A percentile compares a stretch with the other conserved stretches of the same genome.
These are phyloP conservation scores for Aspergillus neotritici DNA, from an alignment of 2,329 filamentous ascomycete species.

Conservation along the genomic window DNA sequence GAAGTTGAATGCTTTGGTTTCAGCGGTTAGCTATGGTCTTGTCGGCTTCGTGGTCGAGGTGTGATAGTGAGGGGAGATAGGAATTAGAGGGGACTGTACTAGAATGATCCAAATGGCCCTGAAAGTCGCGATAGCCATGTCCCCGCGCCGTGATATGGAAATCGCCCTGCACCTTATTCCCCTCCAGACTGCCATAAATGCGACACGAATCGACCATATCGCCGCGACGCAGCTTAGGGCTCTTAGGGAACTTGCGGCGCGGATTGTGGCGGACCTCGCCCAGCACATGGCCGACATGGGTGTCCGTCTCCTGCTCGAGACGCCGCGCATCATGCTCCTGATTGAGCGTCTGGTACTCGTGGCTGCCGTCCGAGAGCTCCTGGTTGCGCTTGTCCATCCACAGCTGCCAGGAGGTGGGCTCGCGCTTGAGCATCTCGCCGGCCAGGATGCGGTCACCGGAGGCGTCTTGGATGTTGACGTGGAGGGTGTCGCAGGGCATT, in stretches of 20 bases:
- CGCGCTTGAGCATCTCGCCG: slow-evolving; percentile 64
- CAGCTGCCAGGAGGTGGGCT: slow-evolving; percentile 72
- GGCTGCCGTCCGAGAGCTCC: slow-evolving; percentile 53
- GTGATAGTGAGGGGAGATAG: neutral
- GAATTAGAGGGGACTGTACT: slow-evolving; percentile 44
- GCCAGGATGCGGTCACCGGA: slow-evolving; percentile 88
- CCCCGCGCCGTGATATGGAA: slow-evolving; percentile 96
- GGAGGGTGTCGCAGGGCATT: slow-evolving; percentile 83
- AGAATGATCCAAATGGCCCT: slow-evolving; percentile 73
- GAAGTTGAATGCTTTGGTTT: slow-evolving; percentile 84
- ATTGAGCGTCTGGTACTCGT: slow-evolving; percentile 49
- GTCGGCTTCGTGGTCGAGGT: neutral
- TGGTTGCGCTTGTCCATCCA: slow-evolving; percentile 68
- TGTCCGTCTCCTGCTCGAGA: slow-evolving; percentile 56
- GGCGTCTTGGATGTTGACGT: slow-evolving; percentile 95
- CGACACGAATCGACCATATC: slow-evolving; percentile 70
- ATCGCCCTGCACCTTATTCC: slow-evolving; percentile 96
- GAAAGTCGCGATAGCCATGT: slow-evolving; percentile 84
- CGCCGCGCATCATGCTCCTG: slow-evolving; percentile 57
- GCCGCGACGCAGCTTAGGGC: slow-evolving; percentile 57
- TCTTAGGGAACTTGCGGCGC: slow-evolving; percentile 62
- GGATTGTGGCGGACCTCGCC: slow-evolving; percentile 64
- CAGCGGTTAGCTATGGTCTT: neutral
- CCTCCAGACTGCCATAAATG: slow-evolving; percentile 80
- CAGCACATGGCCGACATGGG: slow-evolving; percentile 88